phyloP scores from a whole-genome alignment of 768 basidiomycete species.

The Podaxis sp. region DNA sequence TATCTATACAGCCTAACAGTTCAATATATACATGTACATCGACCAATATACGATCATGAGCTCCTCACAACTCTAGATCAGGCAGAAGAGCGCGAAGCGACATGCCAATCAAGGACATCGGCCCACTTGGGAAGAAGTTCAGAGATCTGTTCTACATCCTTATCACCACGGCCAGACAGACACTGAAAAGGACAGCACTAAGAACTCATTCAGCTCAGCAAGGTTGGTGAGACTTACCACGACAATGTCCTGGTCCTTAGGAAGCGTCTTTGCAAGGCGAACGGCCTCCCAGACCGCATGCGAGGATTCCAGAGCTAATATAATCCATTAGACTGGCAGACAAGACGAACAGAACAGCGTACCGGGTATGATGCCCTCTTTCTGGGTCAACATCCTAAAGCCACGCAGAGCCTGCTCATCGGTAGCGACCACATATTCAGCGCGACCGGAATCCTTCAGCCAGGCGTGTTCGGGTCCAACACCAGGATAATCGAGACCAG shows the following conservation, averaged over 20 bases:
- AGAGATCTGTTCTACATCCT: slow-evolving; percentile 98
- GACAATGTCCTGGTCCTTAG: slow-evolving; percentile 85
- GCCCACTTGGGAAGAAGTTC: slow-evolving; percentile 95
- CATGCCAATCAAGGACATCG: slow-evolving; percentile 90
- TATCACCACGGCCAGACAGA: slow-evolving; percentile 93
- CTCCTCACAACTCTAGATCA: neutral
- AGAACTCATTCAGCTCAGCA: neutral
- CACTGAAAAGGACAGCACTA: slow-evolving; percentile 50
- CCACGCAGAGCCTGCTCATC: slow-evolving; percentile 93
- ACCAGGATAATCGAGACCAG: slow-evolving; percentile 94
- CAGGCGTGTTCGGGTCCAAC: slow-evolving; percentile 98
- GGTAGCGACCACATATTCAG: slow-evolving; percentile 90
- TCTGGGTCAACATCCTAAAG: slow-evolving; percentile 87
- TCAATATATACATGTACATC: no score
- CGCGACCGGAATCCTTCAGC: slow-evolving; percentile 92
- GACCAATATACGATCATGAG: no score
- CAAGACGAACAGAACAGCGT: slow-evolving; percentile 20
- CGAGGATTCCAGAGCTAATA: slow-evolving; percentile 84
- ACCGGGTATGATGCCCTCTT: slow-evolving; percentile 98
- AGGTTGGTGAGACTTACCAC: slow-evolving; percentile 58
- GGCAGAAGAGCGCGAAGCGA: slow-evolving; percentile 39
- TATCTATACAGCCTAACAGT: no score
- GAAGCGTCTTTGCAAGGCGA: slow-evolving; percentile 77
- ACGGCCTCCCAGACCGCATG: slow-evolving; percentile 96
- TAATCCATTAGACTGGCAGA: slow-evolving; percentile 7